A percentile compares a stretch with the other conserved stretches of the same genome.
phyloP scores from a whole-genome alignment of 2,329 filamentous ascomycete species.

The Truncatella angustata region DNA sequence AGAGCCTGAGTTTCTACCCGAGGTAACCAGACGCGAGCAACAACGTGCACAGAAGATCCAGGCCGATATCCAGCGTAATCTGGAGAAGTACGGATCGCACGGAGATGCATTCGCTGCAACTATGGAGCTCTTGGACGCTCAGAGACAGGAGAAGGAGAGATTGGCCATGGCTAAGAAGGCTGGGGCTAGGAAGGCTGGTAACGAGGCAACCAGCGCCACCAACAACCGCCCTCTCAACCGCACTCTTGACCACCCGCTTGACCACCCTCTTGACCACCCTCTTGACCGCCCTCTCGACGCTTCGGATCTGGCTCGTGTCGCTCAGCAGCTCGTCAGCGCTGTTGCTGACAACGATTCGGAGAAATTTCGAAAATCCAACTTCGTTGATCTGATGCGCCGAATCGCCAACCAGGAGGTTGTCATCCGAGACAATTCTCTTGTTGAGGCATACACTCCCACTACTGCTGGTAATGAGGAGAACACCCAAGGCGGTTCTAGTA shows the following conservation, averaged over 20 bases:
- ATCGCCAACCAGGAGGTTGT: constrained; percentile 70
- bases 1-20: too few relatives aligned
- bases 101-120: too few relatives aligned
- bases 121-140: not conserved
- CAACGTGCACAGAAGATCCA: too few relatives aligned
- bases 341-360: constrained; percentile 66
- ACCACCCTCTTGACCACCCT: too few relatives aligned
- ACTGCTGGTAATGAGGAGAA: too few relatives aligned
- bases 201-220: constrained; percentile 16
- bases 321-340: constrained; percentile 66
- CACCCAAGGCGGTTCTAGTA: too few relatives aligned
- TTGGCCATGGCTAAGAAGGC: too few relatives aligned
- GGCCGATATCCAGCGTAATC: too few relatives aligned
- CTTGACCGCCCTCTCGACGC: constrained; percentile 37
- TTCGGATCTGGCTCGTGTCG: constrained; percentile 70
- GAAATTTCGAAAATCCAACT: constrained; percentile 78
- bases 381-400: constrained; percentile 73
- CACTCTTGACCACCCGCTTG: too few relatives aligned
- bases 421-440: constrained; percentile 68
- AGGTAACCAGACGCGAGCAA: too few relatives aligned
- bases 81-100: not conserved
- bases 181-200: not conserved
- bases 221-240: too few relatives aligned
- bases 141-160: too few relatives aligned
- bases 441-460: constrained; percentile 31